phyloP scores from a whole-genome alignment of 192 early-diverging fungal genomes.

The Backusella morwellensis region DNA sequence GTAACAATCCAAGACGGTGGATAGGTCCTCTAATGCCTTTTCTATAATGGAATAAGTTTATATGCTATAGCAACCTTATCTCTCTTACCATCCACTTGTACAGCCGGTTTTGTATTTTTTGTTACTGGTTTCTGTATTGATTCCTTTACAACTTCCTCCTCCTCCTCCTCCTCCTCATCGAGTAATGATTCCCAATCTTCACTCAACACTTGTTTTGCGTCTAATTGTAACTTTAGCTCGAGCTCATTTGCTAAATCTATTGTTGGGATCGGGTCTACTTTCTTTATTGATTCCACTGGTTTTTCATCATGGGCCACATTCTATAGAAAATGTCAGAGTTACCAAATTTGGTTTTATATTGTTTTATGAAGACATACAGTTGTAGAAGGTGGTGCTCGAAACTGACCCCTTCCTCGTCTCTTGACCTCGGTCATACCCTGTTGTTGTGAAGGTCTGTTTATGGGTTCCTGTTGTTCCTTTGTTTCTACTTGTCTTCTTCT shows the following conservation, averaged over 20 bases:
- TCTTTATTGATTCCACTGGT: background rate
- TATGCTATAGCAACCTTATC: background rate
- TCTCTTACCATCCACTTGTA: background rate
- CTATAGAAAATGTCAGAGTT: no score
- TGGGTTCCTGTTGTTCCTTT: background rate
- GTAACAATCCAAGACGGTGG: slow-evolving; percentile 48
- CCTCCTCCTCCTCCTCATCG: background rate
- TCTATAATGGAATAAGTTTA: background rate
- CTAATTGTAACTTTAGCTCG: background rate
- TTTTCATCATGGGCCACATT: background rate
- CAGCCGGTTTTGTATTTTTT: background rate
- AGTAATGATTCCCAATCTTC: background rate
- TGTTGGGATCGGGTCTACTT: background rate
- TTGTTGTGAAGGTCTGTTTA: background rate
- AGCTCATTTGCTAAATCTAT: background rate
- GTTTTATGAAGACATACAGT: background rate
- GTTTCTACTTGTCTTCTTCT: background rate
- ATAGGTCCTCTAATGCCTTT: background rate
- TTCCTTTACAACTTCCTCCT: background rate
- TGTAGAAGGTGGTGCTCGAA: background rate
- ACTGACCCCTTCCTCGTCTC: slow-evolving; percentile 13
- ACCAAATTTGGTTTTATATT: background rate
- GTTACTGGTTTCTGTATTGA: background rate
- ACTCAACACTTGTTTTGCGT: background rate
- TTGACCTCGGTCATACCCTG: background rate